Conservation (phyloP, 2,329 filamentous ascomycete species). For the Bipolaris gigantea region DNA sequence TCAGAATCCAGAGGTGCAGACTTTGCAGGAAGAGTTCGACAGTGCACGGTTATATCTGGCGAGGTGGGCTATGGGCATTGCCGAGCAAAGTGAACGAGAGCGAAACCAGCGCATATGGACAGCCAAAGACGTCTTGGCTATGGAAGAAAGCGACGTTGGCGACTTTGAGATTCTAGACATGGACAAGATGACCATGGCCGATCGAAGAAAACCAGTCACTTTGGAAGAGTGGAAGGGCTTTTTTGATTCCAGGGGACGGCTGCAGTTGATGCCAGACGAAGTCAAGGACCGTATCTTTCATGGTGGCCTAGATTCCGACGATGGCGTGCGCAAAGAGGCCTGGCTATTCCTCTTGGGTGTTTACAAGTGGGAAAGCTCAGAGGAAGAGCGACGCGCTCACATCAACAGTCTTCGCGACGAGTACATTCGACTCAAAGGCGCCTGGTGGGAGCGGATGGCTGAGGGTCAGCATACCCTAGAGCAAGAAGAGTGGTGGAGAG, state of each 20-base stretch:
- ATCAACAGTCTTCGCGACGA: conserved; percentile 86
- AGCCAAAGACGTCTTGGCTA: conserved; percentile 85
- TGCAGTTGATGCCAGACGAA: conserved; percentile 83
- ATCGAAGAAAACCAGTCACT: conserved; percentile 75
- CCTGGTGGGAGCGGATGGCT: conserved; percentile 94
- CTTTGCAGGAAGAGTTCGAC: conserved; percentile 94
- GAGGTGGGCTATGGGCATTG: conserved; percentile 97
- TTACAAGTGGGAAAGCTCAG: conserved; percentile 88
- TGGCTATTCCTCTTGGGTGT: conserved; percentile 94
- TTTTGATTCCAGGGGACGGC: conserved; percentile 77
- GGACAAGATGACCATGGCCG: conserved; percentile 73
- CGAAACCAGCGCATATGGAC: conserved; percentile 88
- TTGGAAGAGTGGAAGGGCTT: conserved; percentile 88
- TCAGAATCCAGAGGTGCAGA: conserved; percentile 91
- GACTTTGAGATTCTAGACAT: conserved; percentile 92
- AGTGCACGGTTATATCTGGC: conserved; percentile 92
- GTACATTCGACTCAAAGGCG: conserved; percentile 89
- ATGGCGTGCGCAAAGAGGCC: conserved; percentile 92
- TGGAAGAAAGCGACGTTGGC: conserved; percentile 92
- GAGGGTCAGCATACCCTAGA: conserved; percentile 79
- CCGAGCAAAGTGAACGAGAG: conserved; percentile 92
- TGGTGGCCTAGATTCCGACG: conserved; percentile 83
- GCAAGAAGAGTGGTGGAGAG: conserved; percentile 92
- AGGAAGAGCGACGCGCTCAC: conserved; percentile 79
- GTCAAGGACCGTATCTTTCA: conserved; percentile 98